Evolutionary conservation across 176 grass and related monocot species (phyloP), one percentile per base, ranked within the genome.

Genomic region (Cenchrus americanus): DNA sequence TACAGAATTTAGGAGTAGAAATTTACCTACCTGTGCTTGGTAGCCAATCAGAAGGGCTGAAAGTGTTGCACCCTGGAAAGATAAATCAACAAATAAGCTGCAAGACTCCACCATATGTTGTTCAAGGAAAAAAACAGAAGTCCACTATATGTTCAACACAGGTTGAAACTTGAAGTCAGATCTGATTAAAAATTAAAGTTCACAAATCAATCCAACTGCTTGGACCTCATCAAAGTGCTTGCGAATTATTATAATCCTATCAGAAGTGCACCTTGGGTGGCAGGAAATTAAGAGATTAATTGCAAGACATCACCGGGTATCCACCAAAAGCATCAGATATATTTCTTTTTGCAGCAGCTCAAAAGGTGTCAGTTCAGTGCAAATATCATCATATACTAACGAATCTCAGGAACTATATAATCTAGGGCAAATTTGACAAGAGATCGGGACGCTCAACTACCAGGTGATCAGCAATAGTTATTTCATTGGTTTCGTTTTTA

Each of bases 21-120:
- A 7, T 46, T 52, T 82, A 92, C 92, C 88, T 82, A 92, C 92
- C 88, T 94, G 91, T 77, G 87, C 82, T 83, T 95, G 95, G 72
- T 98, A 93, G 44, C 96, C 87, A 62, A 91, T 88, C 84, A 98
- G 42, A 81, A 98, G 77, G 66, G 89, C 92, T 40, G 96, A 86
- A 77, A 98, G 71, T 47, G 85, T 90, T 59, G 93, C 91, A 24
- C 96, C 92, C 96, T 95, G 82, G 57, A 87, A 91, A 47, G 8
- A 55, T 37, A 69, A 87, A 40, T 47, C 14, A 78, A 78, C 14
- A 42, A 41, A 82, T 78, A 48, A 78, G 27, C 47, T 19, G 32
- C n/a, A 69, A 23, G 62, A 62, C 19, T 62, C 2, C 15, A 59
- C 2, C 34, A 9, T 3, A 24, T 66, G 62, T 27, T 71, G 14